Conservation (phyloP, 257 asterid genomes). For the Salvia splendens region DNA sequence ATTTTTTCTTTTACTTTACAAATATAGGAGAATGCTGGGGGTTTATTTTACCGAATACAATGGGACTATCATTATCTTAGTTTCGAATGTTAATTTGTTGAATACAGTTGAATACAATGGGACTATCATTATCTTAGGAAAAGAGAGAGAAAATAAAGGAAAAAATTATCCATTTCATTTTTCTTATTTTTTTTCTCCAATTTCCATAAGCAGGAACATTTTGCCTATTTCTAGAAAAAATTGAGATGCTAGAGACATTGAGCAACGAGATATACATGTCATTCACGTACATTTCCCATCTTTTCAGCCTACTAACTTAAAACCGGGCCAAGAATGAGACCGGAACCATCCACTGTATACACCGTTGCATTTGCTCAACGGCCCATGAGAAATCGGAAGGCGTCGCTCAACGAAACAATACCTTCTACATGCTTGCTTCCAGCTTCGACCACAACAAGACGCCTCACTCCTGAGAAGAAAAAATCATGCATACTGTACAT, state of each 20-base stretch:
- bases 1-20: too few species aligned
- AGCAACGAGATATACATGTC: conserved; percentile 28
- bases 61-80: too few species aligned
- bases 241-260: conserved; percentile 28
- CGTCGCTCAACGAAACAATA: conserved; percentile 68
- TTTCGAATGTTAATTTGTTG: too few species aligned
- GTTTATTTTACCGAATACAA: too few species aligned
- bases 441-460: conserved; percentile 84
- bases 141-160: neutral
- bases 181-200: conserved; percentile 28
- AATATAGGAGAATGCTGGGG: too few species aligned
- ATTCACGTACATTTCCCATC: conserved; percentile 45
- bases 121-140: too few species aligned
- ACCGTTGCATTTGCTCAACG: conserved; percentile 34
- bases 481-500: too few species aligned
- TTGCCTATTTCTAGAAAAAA: conserved; percentile 33
- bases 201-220: conserved; percentile 25
- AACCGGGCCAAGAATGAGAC: conserved; percentile 45
- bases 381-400: conserved; percentile 75
- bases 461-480: conserved; percentile 68
- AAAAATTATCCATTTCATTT: conserved; percentile 23
- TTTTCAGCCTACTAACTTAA: conserved; percentile 41
- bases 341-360: conserved; percentile 44
- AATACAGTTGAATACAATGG: too few species aligned
- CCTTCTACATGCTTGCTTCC: conserved; percentile 98